These are phyloP conservation scores for Pseudoneurospora amorphoporcata DNA, from an alignment of 495 filamentous ascomycete species.

Conservation along the genomic window DNA sequence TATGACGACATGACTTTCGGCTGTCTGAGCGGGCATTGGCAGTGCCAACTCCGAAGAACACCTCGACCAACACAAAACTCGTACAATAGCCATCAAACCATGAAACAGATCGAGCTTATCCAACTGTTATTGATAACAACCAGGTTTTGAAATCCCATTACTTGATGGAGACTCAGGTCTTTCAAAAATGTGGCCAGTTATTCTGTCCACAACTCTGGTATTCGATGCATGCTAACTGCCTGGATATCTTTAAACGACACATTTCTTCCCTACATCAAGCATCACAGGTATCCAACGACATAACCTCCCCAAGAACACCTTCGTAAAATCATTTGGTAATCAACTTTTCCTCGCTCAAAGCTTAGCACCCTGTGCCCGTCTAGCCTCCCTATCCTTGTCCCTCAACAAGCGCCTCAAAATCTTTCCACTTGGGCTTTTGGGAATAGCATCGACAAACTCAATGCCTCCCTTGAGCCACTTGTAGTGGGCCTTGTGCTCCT, in stretches of 20 bases:
- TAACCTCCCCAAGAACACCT: background rate
- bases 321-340: background rate
- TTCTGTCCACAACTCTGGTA: background rate
- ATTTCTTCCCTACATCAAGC: background rate
- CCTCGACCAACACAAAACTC: background rate
- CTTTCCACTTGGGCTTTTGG: slow-evolving; percentile 90
- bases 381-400: slow-evolving; percentile 65
- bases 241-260: background rate
- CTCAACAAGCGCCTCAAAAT: slow-evolving; percentile 72
- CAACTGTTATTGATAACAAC: background rate
- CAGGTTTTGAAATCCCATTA: background rate
- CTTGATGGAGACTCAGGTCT: too few species aligned
- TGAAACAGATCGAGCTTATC: background rate
- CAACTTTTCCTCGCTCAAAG: slow-evolving; percentile 15
- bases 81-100: background rate
- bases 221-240: background rate
- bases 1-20: background rate
- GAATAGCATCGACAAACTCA: slow-evolving; percentile 63
- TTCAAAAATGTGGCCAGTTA: background rate
- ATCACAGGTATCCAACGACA: background rate
- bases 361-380: slow-evolving; percentile 49
- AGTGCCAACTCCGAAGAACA: background rate
- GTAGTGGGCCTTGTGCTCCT: slow-evolving; percentile 73
- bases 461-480: slow-evolving; percentile 87
- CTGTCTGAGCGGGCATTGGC: background rate